These are phyloP conservation scores for Albugo candida DNA, from an alignment of 352 stramenopile genomes.

Conservation along the genomic window DNA sequence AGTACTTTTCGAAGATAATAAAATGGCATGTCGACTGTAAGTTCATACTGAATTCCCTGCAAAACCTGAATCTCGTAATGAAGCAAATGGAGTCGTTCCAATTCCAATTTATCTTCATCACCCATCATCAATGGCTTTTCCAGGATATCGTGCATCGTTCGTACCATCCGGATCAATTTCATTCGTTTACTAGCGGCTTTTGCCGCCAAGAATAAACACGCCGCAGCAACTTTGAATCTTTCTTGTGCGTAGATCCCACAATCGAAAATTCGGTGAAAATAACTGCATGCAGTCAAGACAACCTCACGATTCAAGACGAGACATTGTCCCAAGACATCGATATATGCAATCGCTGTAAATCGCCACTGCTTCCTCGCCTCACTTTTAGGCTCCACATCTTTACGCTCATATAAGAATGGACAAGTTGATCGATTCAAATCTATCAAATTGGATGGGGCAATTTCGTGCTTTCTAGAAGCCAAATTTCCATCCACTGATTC, in stretches of 20 bases:
- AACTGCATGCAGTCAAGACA: slow-evolving; percentile 45
- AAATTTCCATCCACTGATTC: no score
- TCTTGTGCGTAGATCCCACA: slow-evolving; percentile 60
- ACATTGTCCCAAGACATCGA: slow-evolving; percentile 51
- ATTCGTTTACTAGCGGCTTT: slow-evolving; percentile 76
- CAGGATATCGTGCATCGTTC: slow-evolving; percentile 70
- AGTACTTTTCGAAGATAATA: slow-evolving; percentile 37
- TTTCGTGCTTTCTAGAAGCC: neutral
- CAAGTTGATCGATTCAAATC: slow-evolving; percentile 50
- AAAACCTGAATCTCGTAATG: slow-evolving; percentile 76
- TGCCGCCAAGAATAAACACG: slow-evolving; percentile 58
- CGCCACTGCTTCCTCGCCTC: slow-evolving; percentile 72
- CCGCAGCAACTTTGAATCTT: slow-evolving; percentile 62
- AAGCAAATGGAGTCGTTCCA: slow-evolving; percentile 67
- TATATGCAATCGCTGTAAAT: slow-evolving; percentile 59
- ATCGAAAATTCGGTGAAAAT: slow-evolving; percentile 67
- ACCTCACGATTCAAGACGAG: slow-evolving; percentile 48
- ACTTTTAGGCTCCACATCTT: slow-evolving; percentile 26
- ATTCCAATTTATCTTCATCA: slow-evolving; percentile 68
- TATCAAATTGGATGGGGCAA: slow-evolving; percentile 18
- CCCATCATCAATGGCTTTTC: slow-evolving; percentile 43
- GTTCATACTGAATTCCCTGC: slow-evolving; percentile 59
- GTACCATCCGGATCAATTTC: slow-evolving; percentile 72
- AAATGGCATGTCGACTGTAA: slow-evolving; percentile 62
- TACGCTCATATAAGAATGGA: slow-evolving; percentile 47